phyloP scores from a whole-genome alignment of 108 stramenopile genomes.

The Aurantiochytrium sp. region DNA sequence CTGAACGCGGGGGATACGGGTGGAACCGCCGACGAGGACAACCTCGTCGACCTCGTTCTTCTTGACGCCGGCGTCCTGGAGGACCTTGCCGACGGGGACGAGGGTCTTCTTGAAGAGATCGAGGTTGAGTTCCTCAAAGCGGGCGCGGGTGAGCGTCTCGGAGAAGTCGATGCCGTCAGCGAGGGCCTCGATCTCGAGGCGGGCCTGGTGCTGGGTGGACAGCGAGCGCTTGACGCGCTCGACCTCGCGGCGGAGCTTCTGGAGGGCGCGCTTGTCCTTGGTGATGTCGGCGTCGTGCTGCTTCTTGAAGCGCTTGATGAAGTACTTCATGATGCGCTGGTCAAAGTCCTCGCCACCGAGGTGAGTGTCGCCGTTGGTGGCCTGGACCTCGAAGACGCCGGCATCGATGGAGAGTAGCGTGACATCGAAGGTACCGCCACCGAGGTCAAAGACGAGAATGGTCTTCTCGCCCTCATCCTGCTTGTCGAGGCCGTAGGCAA shows the following conservation, averaged over 20 bases:
- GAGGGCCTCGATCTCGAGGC: conserved; percentile 60
- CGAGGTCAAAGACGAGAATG: conserved; percentile 94
- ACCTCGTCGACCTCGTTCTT: conserved; percentile 57
- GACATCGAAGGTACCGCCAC: conserved; percentile 97
- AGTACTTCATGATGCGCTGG: conserved; percentile 74
- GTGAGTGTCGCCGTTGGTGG: conserved; percentile 83
- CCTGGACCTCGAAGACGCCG: conserved; percentile 78
- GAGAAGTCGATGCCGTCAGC: conserved; percentile 59
- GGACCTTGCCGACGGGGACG: conserved; percentile 47
- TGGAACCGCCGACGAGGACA: conserved; percentile 65
- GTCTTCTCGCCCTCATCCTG: conserved; percentile 73
- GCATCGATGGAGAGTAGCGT: conserved; percentile 69
- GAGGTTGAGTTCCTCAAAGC: conserved; percentile 36
- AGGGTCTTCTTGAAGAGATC: conserved; percentile 35
- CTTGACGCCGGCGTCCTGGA: conserved; percentile 44
- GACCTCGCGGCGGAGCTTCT: conserved; percentile 66
- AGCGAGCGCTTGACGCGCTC: conserved; percentile 75
- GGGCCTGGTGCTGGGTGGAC: conserved; percentile 62
- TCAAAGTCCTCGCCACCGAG: conserved; percentile 90
- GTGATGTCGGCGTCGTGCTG: conserved; percentile 58
- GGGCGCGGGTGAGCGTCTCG: conserved; percentile 38
- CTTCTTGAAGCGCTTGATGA: conserved; percentile 68
- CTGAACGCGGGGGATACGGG: conserved; percentile 62
- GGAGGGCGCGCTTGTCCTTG: conserved; percentile 61
- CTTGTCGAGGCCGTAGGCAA: conserved; percentile 89